These are phyloP conservation scores for Jatropha podagrica DNA, from an alignment of 441 rosid species.

Conservation along the genomic window DNA sequence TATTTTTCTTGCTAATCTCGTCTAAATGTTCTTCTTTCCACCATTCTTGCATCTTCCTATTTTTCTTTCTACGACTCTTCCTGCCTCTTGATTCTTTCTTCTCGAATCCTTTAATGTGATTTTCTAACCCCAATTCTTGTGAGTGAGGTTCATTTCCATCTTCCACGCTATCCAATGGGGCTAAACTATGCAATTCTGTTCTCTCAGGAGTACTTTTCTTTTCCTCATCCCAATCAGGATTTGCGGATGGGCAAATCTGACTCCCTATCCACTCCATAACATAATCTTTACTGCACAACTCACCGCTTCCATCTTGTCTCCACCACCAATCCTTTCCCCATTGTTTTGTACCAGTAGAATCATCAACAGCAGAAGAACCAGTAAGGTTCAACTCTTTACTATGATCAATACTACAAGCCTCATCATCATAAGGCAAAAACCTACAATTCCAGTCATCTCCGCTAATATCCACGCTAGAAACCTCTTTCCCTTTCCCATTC, in stretches of 20 bases:
- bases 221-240: slow-evolving; percentile 87
- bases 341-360: slow-evolving; percentile 49
- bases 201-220: slow-evolving; percentile 48
- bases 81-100: slow-evolving; percentile 32
- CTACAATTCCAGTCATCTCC: slow-evolving; percentile 64
- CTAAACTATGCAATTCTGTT: slow-evolving; percentile 38
- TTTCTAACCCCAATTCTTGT: slow-evolving; percentile 35
- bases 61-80: slow-evolving; percentile 48
- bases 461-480: slow-evolving; percentile 41
- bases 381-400: slow-evolving; percentile 57
- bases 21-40: slow-evolving; percentile 91
- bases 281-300: slow-evolving; percentile 88
- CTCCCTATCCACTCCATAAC: slow-evolving; percentile 99
- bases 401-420: slow-evolving; percentile 45
- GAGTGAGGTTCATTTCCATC: slow-evolving; percentile 39
- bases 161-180: slow-evolving; percentile 45
- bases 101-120: slow-evolving; percentile 42
- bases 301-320: slow-evolving; percentile 96
- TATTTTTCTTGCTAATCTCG: slow-evolving; percentile 49
- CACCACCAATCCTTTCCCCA: slow-evolving; percentile 99
- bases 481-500: slow-evolving; percentile 74
- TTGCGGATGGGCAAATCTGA: slow-evolving; percentile 65
- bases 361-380: slow-evolving; percentile 39
- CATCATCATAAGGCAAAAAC: slow-evolving; percentile 59
- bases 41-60: slow-evolving; percentile 91